Conservation (phyloP, 257 asterid species). For the Solanum ahanhuiri region DNA sequence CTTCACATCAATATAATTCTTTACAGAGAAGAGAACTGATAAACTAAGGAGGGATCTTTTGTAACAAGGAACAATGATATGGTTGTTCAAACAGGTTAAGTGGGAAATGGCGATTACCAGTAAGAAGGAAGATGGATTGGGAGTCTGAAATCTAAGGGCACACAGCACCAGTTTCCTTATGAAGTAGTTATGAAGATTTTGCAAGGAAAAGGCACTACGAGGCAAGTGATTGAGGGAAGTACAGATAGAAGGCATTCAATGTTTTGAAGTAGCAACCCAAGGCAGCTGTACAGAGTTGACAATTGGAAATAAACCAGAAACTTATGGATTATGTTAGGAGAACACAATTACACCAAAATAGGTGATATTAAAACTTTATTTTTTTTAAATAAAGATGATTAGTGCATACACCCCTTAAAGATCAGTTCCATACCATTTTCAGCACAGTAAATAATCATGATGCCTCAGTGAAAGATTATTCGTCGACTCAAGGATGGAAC, state of each 20-base stretch:
- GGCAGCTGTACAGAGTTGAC: not conserved
- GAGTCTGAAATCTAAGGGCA: not conserved
- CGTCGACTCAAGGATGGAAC: not conserved
- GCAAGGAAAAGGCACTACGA: not conserved
- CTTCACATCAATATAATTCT: not conserved
- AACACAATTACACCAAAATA: not conserved
- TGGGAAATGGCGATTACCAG: not conserved
- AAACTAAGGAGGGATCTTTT: not conserved
- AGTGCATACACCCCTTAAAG: not conserved
- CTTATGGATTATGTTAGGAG: not conserved
- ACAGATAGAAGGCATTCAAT: not conserved
- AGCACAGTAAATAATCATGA: not conserved
- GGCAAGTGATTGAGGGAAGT: not conserved
- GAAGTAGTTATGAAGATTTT: not conserved
- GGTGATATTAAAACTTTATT: not conserved
- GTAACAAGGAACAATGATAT: not conserved
- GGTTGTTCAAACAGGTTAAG: not conserved
- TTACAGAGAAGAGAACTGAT: not conserved
- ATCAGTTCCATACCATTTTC: not conserved
- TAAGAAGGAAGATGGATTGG: not conserved
- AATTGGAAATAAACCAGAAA: not conserved
- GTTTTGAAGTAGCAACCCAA: not conserved
- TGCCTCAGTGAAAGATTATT: not conserved
- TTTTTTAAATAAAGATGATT: not conserved
- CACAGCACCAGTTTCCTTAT: not conserved